Evolutionary conservation across 257 asterid genomes (phyloP).

Genomic region (Fraxinus excelsior): DNA sequence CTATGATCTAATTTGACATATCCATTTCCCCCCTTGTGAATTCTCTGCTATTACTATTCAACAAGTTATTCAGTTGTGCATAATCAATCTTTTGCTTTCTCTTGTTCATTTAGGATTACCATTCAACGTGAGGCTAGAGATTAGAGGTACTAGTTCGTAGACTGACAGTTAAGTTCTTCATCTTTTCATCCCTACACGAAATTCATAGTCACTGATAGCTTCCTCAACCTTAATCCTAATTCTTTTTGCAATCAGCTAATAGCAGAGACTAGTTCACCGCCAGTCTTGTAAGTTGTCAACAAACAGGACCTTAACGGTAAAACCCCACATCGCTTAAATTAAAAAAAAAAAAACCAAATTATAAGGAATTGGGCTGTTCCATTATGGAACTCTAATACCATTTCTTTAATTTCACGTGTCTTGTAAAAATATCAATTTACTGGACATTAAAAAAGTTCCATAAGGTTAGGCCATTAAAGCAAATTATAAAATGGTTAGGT

Average conservation of each 20-base stretch:
- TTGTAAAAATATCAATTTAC: not conserved
- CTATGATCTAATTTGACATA: not conserved
- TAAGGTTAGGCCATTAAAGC: no score
- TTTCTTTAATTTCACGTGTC: not conserved
- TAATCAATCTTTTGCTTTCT: not conserved
- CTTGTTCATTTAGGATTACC: not conserved
- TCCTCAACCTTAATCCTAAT: not conserved
- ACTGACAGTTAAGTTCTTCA: not conserved
- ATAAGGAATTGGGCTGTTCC: not conserved
- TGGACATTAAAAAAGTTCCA: not conserved
- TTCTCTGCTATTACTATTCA: not conserved
- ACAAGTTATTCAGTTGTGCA: not conserved
- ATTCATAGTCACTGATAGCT: not conserved
- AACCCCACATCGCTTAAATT: not conserved
- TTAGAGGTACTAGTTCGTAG: not conserved
- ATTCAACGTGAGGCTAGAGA: not conserved
- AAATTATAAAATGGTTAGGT: no score
- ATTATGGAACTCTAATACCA: not conserved
- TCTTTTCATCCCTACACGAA: not conserved
- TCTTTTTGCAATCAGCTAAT: not conserved
- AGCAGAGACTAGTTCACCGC: not conserved
- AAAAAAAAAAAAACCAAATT: not conserved
- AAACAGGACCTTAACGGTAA: not conserved
- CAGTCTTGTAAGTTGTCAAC: not conserved
- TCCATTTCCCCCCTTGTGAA: not conserved